Evolutionary conservation across 192 early-diverging fungal genomes (phyloP).

Genomic region (Allomyces macrogynus): DNA sequence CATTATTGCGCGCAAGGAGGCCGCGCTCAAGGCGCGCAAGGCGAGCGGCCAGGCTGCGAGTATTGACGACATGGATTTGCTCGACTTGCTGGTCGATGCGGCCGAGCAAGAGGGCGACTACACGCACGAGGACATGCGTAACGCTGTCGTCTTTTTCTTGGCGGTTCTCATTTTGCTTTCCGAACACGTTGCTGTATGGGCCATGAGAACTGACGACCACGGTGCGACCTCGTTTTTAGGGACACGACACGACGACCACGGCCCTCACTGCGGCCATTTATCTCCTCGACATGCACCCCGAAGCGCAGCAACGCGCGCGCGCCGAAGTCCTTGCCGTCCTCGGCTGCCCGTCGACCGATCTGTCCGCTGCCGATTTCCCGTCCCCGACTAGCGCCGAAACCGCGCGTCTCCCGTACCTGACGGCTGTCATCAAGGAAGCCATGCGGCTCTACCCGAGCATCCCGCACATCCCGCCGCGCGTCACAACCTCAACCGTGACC

Average conservation of each 20-base stretch:
- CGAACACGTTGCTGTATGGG: not conserved
- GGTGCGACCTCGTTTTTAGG: not conserved
- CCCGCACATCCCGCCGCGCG: not conserved
- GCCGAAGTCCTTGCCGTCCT: conserved; percentile 25
- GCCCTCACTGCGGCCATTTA: conserved; percentile 26
- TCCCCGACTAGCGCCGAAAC: not conserved
- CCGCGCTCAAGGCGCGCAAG: no score
- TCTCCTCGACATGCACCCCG: conserved; percentile 18
- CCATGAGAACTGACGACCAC: no score
- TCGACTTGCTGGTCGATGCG: conserved; percentile 8
- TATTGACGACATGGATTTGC: conserved; percentile 3
- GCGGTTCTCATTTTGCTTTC: conserved; percentile 16
- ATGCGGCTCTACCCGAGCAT: conserved; percentile 4
- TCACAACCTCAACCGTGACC: not conserved
- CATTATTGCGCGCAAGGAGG: no score
- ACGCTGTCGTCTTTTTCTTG: conserved; percentile 28
- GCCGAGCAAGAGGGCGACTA: conserved; percentile 4
- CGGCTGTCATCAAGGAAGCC: not conserved
- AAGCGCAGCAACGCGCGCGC: conserved; percentile 31
- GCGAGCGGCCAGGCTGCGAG: no score
- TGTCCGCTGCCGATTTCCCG: not conserved
- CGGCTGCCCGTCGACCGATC: conserved; percentile 14
- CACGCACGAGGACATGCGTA: conserved; percentile 9
- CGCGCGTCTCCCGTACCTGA: not conserved
- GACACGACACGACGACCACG: conserved; percentile 29